Evolutionary conservation across 441 rosid genomes (phyloP), one percentile per base, ranked within the genome.

Genomic region (Biscutella auriculata): DNA sequence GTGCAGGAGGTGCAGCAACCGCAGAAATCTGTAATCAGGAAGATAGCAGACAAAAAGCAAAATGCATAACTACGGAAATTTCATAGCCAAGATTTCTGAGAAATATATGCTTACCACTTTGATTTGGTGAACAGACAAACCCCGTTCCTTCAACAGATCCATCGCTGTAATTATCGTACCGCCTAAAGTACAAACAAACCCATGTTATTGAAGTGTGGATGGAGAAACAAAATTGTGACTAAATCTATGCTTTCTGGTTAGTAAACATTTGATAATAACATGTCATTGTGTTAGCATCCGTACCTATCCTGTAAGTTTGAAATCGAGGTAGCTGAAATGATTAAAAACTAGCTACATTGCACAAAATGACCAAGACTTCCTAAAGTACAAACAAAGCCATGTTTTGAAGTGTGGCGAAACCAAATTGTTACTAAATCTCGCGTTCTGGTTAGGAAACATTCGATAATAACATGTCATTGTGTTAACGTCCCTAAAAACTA

Each of bases 1-100:
- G 91, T 61, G 95, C 95, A 8, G 98, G 95, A 61, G 98, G 93
- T 60, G 93, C 88, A 65, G 98, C 87, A 40, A 81, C 68, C 13
- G 95, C 98, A 68, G 87, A 85, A 69, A 91, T 85, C 98, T 91
- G 81, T 41, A 44, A 50, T 49, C 16, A 68, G 50, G 23, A 33
- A 29, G 42, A 58, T 15, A 44, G 15, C 53, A 0, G 8, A n/a
- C n/a, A 14, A 27, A 19, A 53, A 33, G 17, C 23, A 16, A 26
- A 23, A 4, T 39, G 32, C 15, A n/a, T 29, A 19, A 50, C n/a
- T 15, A 21, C 16, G 8, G 57, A 68, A 41, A 41, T 34, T 61
- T 11, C 6, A 8, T 48, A 4, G 34, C 44, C 37, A 53, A 35
- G 15, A 36, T 43, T 54, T 47, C 14, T 36, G 34, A 34, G 14